These are phyloP conservation scores for Brasenia schreberi DNA, from an alignment of 164 flowering plant genomes.

Conservation along the genomic window DNA sequence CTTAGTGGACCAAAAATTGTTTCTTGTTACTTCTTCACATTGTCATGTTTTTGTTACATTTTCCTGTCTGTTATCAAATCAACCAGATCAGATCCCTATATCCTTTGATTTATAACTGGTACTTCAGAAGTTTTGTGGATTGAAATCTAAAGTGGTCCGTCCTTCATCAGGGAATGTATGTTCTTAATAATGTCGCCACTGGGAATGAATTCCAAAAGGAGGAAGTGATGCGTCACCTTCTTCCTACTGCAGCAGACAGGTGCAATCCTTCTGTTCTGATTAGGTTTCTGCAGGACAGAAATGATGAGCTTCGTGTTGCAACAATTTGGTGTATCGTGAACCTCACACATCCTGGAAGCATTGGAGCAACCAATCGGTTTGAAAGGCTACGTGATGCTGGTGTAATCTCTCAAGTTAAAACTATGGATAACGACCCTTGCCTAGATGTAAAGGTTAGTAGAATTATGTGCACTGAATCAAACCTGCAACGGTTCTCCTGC, in stretches of 20 bases:
- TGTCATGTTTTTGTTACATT: too few species aligned
- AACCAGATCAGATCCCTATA: too few species aligned
- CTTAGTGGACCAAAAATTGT: too few species aligned
- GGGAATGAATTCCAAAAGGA: slow-evolving; percentile 82
- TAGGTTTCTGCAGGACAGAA: slow-evolving; percentile 49
- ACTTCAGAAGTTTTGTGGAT: too few species aligned
- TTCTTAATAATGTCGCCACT: slow-evolving; percentile 67
- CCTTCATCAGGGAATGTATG: slow-evolving; percentile 62
- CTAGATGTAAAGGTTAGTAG: slow-evolving; percentile 68
- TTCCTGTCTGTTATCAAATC: too few species aligned
- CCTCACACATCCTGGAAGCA: slow-evolving; percentile 58
- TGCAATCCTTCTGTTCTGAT: slow-evolving; percentile 24
- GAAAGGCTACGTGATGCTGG: slow-evolving; percentile 50
- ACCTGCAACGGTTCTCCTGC: neutral
- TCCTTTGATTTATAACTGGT: too few species aligned
- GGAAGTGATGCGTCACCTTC: slow-evolving; percentile 59
- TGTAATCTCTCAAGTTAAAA: slow-evolving; percentile 55
- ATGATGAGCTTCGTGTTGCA: slow-evolving; percentile 54
- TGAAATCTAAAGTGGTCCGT: too few species aligned
- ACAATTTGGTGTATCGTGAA: slow-evolving; percentile 68
- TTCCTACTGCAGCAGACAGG: slow-evolving; percentile 19
- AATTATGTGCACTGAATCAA: neutral
- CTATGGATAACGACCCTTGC: slow-evolving; percentile 75
- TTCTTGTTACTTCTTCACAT: too few species aligned
- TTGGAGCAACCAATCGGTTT: slow-evolving; percentile 42